Percentiles rank a stretch among this genome's conserved stretches.
Conservation (phyloP, 2,329 filamentous ascomycete species). For the Talaromyces pinophilus region DNA sequence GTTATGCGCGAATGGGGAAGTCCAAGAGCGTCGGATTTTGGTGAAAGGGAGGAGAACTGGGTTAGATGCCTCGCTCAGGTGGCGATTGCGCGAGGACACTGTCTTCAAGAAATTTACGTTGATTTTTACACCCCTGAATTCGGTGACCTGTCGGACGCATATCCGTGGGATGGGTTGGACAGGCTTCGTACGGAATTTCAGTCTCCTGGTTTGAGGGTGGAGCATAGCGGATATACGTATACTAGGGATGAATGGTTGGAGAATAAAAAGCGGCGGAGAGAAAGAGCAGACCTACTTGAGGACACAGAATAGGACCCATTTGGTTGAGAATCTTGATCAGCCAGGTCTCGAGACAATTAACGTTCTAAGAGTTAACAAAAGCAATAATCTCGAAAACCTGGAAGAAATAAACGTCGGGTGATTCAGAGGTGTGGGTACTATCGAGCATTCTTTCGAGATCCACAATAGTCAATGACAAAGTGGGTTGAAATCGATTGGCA, state of each 20-base stretch:
- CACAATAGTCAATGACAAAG: too few relatives aligned
- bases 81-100: neutral
- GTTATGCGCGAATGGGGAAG: neutral
- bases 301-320: too few relatives aligned
- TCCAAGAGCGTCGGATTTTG: neutral
- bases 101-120: neutral
- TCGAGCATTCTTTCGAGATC: too few relatives aligned
- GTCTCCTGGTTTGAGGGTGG: neutral
- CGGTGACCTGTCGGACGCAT: neutral
- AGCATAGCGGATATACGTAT: neutral
- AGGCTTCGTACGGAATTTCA: neutral
- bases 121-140: neutral
- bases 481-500: too few relatives aligned
- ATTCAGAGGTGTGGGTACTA: too few relatives aligned
- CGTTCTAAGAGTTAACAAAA: too few relatives aligned
- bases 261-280: neutral
- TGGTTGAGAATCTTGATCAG: too few relatives aligned
- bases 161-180: constrained; percentile 13
- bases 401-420: too few relatives aligned
- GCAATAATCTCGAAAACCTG: too few relatives aligned
- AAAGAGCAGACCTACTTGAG: neutral
- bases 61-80: neutral
- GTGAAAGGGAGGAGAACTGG: neutral
- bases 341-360: too few relatives aligned
- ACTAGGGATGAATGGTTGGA: neutral